These are phyloP conservation scores for Niebla homalea DNA, from an alignment of 495 filamentous ascomycete genomes.

Conservation along the genomic window DNA sequence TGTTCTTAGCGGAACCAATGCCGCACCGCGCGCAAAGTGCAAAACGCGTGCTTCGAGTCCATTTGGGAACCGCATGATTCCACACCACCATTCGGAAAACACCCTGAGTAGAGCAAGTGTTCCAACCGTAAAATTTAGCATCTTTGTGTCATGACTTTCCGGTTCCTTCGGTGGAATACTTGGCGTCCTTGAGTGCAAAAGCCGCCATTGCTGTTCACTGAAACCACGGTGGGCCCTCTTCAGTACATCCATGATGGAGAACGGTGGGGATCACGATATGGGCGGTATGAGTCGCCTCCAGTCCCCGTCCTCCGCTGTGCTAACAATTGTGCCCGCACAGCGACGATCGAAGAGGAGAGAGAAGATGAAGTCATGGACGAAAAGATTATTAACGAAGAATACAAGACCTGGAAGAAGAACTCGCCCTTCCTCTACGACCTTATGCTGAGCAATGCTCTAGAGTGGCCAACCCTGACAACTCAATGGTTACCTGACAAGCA, in stretches of 20 bases:
- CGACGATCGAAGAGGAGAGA: constrained; percentile 39
- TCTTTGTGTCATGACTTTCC: too few species aligned
- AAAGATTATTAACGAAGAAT: constrained; percentile 95
- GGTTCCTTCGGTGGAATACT: too few species aligned
- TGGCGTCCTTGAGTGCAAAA: too few species aligned
- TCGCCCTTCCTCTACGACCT: constrained; percentile 95
- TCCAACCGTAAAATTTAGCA: too few species aligned
- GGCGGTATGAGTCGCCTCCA: background rate
- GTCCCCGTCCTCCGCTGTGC: background rate
- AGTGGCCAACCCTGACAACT: constrained; percentile 95
- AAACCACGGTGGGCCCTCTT: too few species aligned
- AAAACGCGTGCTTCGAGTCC: too few species aligned
- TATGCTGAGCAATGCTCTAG: constrained; percentile 83
- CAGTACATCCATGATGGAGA: constrained; percentile 2
- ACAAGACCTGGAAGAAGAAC: constrained; percentile 99
- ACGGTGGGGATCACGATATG: constrained; percentile 11
- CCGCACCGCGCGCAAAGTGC: too few species aligned
- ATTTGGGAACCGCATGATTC: too few species aligned
- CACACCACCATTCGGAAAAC: too few species aligned
- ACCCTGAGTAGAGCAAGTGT: too few species aligned
- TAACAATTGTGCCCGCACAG: constrained; percentile 6
- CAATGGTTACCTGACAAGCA: constrained; percentile 98
- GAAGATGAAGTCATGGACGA: constrained; percentile 65
- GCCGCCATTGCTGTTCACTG: too few species aligned
- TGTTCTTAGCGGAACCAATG: too few species aligned